Evolutionary conservation across 768 basidiomycete genomes (phyloP), one percentile per base, ranked within the genome.

Genomic region (Fistulinella prunicolor): DNA sequence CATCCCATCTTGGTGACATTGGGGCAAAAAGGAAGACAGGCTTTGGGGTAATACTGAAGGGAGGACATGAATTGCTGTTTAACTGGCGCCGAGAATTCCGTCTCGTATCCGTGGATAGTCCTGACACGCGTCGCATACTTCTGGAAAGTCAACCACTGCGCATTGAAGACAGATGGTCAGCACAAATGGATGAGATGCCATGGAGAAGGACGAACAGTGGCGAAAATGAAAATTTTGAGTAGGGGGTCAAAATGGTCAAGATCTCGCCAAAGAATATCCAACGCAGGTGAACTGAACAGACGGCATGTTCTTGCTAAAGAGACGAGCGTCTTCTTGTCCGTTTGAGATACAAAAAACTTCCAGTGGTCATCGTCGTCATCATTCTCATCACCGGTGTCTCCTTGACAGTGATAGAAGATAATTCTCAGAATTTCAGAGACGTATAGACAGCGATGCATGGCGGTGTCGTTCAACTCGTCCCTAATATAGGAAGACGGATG

Each of bases 111-210:
- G 38, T 2, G 49, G 30, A 65, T 29, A 7, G 37, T 29, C 40
- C 42, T 63, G 30, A 64, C 58, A 28, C 58, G 56, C 16, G 34
- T 53, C 9, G 64, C 58, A 28, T 64, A 66, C 36, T 48, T 49
- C 36, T 26, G 36, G 32, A 65, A 63, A 6, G 34, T 50, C 13
- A 16, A n/a, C 64, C 58, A 65, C 20, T 44, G 41, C 8, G 10
- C 26, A 10, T 10, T 28, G 42, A 28, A 28, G 10, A 28, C 6
- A 10, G 16, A 24, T 9, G 12, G 26, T 55, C 7, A 45, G 9
- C 16, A 21, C 26, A 12, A 1, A 2, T n/a, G 9, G 4, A 6
- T 16, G 28, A 36, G 23, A 50, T 7, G 12, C 1, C 6, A 13
- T 30, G 14, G 38, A 23, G 13, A 7, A 41, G 19, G 10, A 44